phyloP scores from a whole-genome alignment of 345 rosid genomes.

The Gossypium bickii region DNA sequence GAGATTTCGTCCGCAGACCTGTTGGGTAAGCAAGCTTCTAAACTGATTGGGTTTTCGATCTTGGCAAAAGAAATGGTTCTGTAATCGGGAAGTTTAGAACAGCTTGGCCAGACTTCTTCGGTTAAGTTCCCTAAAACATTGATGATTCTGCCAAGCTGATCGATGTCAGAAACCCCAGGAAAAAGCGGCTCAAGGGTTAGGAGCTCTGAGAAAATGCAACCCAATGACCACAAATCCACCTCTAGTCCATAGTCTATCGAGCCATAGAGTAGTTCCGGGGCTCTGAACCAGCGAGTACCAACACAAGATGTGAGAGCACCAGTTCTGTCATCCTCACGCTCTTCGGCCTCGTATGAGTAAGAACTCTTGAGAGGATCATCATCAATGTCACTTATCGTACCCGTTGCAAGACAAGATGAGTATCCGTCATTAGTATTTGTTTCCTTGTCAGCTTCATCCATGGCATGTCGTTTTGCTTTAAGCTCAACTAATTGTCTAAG shows the following conservation, averaged over 20 bases:
- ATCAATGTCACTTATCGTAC: slow-evolving; percentile 66
- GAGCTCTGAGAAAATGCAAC: slow-evolving; percentile 86
- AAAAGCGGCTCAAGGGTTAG: slow-evolving; percentile 74
- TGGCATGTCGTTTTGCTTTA: slow-evolving; percentile 40
- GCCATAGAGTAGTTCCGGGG: slow-evolving; percentile 91
- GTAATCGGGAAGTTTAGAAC: slow-evolving; percentile 79
- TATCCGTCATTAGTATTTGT: slow-evolving; percentile 54
- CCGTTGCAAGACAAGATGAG: slow-evolving; percentile 87
- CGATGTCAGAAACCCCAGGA: slow-evolving; percentile 90
- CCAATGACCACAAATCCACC: slow-evolving; percentile 85
- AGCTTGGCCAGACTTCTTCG: slow-evolving; percentile 76
- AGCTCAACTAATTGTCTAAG: slow-evolving; percentile 46
- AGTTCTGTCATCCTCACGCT: slow-evolving; percentile 33
- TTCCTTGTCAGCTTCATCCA: slow-evolving; percentile 60
- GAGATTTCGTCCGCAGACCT: slow-evolving; percentile 53
- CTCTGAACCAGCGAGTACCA: slow-evolving; percentile 96
- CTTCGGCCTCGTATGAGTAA: slow-evolving; percentile 58
- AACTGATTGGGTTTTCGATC: slow-evolving; percentile 61
- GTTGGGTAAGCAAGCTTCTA: slow-evolving; percentile 52
- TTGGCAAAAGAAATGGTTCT: slow-evolving; percentile 68
- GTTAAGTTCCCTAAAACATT: slow-evolving; percentile 68
- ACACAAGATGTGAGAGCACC: slow-evolving; percentile 83
- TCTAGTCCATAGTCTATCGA: slow-evolving; percentile 74
- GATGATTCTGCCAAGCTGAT: slow-evolving; percentile 72
- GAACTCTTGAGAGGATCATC: slow-evolving; percentile 60